A percentile compares a stretch with the other conserved stretches of the same genome.
Conservation (phyloP, 257 asterid genomes). For the Solanum paucissectum region DNA sequence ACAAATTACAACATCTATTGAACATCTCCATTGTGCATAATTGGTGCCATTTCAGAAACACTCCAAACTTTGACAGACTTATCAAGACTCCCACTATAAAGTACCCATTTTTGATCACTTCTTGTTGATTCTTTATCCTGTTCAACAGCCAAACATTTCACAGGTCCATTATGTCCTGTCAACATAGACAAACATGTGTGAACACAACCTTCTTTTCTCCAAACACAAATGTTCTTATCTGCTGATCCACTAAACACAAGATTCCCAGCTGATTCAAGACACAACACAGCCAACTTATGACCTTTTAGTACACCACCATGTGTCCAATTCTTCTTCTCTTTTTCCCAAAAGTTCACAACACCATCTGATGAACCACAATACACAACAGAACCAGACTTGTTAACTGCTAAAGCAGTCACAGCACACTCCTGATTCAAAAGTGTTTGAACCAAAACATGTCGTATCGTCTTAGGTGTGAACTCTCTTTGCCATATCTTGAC, state of each 20-base stretch:
- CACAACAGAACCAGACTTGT: not conserved
- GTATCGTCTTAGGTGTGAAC: not conserved
- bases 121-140: not conserved
- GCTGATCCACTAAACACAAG: constrained; percentile 26
- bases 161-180: constrained; percentile 15
- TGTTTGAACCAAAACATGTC: constrained; percentile 6
- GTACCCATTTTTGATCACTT: constrained; percentile 2
- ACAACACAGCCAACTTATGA: constrained; percentile 18
- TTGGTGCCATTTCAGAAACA: constrained; percentile 1
- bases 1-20: not conserved
- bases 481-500: constrained; percentile 18
- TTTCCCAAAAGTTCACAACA: constrained; percentile 18
- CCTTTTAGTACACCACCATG: constrained; percentile 18
- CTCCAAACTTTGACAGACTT: constrained; percentile 10
- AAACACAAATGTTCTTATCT: constrained; percentile 19
- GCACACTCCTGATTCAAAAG: constrained; percentile 11
- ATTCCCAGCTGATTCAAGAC: constrained; percentile 14
- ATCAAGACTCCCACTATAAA: constrained; percentile 8
- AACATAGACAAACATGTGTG: constrained; percentile 5
- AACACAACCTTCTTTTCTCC: constrained; percentile 9
- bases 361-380: constrained; percentile 22
- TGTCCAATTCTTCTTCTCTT: not conserved
- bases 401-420: constrained; percentile 8
- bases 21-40: not conserved
- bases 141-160: constrained; percentile 9